Conservation (phyloP, 225 moss, liverwort and hornwort genomes). For the Climacium dendroides region DNA sequence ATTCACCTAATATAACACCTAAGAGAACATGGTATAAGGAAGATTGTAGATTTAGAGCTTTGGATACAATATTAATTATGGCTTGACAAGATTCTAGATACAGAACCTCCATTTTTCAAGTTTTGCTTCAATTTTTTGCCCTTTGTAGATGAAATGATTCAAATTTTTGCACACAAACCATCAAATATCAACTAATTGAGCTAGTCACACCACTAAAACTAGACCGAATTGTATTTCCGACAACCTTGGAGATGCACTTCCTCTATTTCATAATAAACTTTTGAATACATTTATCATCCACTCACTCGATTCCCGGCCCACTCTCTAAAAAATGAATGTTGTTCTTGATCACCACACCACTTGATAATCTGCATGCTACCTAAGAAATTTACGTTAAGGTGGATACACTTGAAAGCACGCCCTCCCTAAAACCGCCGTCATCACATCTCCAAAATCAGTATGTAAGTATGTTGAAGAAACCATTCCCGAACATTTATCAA, state of each 20-base stretch:
- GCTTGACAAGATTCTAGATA: background rate
- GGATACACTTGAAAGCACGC: rapidly evolving
- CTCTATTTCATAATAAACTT: background rate
- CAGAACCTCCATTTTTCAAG: rapidly evolving
- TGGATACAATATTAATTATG: background rate
- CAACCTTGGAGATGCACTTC: rapidly evolving
- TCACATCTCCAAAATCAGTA: background rate
- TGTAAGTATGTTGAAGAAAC: background rate
- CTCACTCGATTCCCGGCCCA: rapidly evolving
- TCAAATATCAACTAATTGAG: background rate
- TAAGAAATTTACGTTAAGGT: rapidly evolving
- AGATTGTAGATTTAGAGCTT: background rate
- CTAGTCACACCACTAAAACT: no score
- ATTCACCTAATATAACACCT: rapidly evolving
- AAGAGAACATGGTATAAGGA: rapidly evolving
- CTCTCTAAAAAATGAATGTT: background rate
- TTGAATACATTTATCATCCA: background rate
- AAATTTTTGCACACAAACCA: rapidly evolving
- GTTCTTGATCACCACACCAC: rapidly evolving
- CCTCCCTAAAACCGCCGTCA: rapidly evolving
- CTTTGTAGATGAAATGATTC: rapidly evolving
- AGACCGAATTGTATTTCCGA: rapidly evolving
- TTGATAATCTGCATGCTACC: rapidly evolving
- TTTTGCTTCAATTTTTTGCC: background rate
- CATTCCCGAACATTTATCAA: background rate